Evolutionary conservation across 768 basidiomycete genomes (phyloP), one percentile per base, ranked within the genome.

Genomic region (Amanita thiersii): DNA sequence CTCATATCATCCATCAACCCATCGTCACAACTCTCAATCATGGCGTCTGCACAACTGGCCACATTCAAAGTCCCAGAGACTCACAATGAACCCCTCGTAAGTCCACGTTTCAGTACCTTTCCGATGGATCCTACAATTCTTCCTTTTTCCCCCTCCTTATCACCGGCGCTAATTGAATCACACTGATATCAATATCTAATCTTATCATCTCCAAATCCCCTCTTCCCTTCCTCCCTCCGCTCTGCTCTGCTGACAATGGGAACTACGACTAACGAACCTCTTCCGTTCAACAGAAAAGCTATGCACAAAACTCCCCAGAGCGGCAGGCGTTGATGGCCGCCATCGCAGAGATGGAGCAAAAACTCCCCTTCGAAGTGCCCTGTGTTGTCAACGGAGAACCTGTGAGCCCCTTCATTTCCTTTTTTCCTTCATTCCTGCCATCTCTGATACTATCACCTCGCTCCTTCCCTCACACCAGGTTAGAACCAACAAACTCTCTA

Each of bases 1-100:
- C 18, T 25, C 33, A 20, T 48, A 41, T 24, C 14, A 19, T 36
- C 20, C 37, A 39, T 32, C 39, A 45, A 20, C 32, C 47, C 32
- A 6, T 15, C 19, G 18, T 31, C 30, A 21, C 38, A 23, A 47
- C 46, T n/a, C 50, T 54, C 56, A 54, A 66, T 53, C 56, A 84
- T 83, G 81, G 55, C 76, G 30, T 73, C 72, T 42, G 78, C 86
- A 35, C 84, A 86, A 54, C 80, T 94, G 35, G 91, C 87, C 14
- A 52, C 77, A 3, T 96, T 93, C 79, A 84, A 81, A 57, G 75
- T 90, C 44, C 94, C 94, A 15, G 68, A 62, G 17, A 70, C 92
- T 56, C 74, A 85, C 43, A 99, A 99, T 80, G 96, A 98, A 64
- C 86, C 89, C 30, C 85, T 97, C 86, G 89, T 89, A 52, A 52